These are phyloP conservation scores for Paraphaeosphaeria minitans DNA, from an alignment of 2,329 filamentous ascomycete genomes.

Conservation along the genomic window DNA sequence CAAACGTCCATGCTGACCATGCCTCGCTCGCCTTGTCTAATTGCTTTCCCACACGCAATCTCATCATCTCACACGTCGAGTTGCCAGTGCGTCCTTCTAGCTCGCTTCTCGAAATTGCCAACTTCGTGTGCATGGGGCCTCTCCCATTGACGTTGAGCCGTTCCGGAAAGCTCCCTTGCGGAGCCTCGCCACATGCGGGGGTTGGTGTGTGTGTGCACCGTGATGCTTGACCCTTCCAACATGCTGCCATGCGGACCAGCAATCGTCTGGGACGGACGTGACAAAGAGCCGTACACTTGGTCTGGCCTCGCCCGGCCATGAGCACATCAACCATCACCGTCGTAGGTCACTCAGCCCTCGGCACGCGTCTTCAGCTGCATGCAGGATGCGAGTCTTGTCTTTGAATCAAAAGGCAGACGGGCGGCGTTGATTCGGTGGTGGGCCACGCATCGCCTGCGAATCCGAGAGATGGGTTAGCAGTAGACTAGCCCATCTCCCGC, in stretches of 20 bases:
- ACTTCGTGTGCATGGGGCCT: constrained; percentile 16
- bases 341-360: background rate
- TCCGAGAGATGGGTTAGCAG: constrained; percentile 23
- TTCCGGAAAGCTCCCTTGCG: constrained; percentile 32
- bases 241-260: constrained; percentile 21
- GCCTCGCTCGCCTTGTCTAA: background rate
- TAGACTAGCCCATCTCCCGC: constrained; percentile 38
- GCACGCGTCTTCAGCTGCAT: constrained; percentile 9
- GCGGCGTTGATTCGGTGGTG: constrained; percentile 29
- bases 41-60: constrained; percentile 6
- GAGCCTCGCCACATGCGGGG: constrained; percentile 39
- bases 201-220: constrained; percentile 23
- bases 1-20: constrained; percentile 6
- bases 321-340: constrained; percentile 16
- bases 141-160: constrained; percentile 16
- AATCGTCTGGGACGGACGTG: background rate
- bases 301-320: constrained; percentile 5
- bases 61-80: constrained; percentile 21
- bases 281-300: background rate
- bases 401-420: constrained; percentile 17
- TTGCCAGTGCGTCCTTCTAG: constrained; percentile 20
- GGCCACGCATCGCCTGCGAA: constrained; percentile 29
- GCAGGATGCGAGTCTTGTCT: constrained; percentile 17
- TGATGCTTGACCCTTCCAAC: constrained; percentile 8
- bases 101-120: constrained; percentile 25